Evolutionary conservation across 352 stramenopile species (phyloP), one percentile per base, ranked within the genome.

Genomic region (Phytophthora pini): DNA sequence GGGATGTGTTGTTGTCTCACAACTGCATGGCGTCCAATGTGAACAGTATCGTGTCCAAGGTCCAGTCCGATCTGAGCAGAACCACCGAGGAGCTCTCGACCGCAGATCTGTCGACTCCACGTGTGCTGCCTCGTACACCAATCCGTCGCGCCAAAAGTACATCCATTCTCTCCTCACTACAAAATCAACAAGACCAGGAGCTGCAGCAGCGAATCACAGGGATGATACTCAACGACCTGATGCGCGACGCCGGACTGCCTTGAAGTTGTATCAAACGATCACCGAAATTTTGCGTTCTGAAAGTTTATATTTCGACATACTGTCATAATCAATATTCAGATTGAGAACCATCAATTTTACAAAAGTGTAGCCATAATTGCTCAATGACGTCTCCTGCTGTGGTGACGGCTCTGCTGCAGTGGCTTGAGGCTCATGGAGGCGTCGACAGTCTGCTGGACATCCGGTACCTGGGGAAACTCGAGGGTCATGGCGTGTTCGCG

Each of bases 401-500:
- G 4, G 64, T 82, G 48, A 68, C 51, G 13, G 41, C 40, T 54
- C 43, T 84, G n/a, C 50, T 84, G 26, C 51, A 65, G 54, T 84
- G 76, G 76, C 65, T 84, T 45, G 46, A 76, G 48, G 26, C 55
- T 38, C 40, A 80, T 61, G 76, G 67, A 57, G 51, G 51, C 10
- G 43, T 56, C 10, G 64, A 76, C 32, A 73, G 20, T 20, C 64
- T 71, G 38, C 53, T 88, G 56, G 56, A 83, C 31, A 79, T 88
- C 39, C 59, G 64, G 20, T 85, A 84, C 56, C 43, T 84, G 5
- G 63, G 69, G 26, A 57, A 65, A 36, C 52, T 72, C 27, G 72
- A 88, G 67, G 80, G 80, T 20, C 68, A 87, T 47, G 77, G 77
- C 15, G 77, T 88, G 7, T 82, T 84, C 51, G 75, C 80, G 2